A percentile compares a stretch with the other conserved stretches of the same genome.
Evolutionary conservation across 73 alveolate genomes (phyloP).

Genomic region (Blepharisma stoltei): DNA sequence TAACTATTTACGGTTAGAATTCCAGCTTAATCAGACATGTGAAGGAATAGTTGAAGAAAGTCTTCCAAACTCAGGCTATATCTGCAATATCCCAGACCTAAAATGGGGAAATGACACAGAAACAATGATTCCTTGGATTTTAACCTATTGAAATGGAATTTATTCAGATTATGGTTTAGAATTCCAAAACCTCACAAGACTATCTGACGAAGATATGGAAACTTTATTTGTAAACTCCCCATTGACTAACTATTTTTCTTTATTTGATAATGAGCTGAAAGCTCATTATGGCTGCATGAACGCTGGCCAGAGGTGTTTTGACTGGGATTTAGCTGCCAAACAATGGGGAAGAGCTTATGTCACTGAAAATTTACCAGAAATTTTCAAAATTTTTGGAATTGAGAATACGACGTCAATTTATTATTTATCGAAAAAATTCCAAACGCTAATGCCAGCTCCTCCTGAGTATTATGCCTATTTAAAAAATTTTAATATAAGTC

Average conservation of each 20-base stretch:
- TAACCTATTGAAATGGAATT: constrained; percentile 22
- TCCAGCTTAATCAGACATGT: background rate
- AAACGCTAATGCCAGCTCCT: background rate
- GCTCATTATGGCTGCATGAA: background rate
- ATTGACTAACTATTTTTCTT: background rate
- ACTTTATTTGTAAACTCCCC: background rate
- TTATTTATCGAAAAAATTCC: background rate
- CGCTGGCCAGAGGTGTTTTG: constrained; percentile 2
- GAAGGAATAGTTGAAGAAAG: background rate
- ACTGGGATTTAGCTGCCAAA: background rate
- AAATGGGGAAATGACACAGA: background rate
- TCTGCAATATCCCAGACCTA: background rate
- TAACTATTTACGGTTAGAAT: background rate
- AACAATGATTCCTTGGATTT: background rate
- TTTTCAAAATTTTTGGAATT: background rate
- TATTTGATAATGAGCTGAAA: constrained; percentile 13
- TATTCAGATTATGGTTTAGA: background rate
- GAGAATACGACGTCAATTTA: background rate
- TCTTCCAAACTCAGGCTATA: background rate
- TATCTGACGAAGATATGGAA: background rate
- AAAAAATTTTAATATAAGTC: background rate
- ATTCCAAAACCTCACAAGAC: background rate
- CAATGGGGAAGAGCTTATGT: constrained; percentile 8
- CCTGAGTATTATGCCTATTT: constrained; percentile 21
- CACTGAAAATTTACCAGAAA: background rate